These are phyloP conservation scores for Fusarium sp. DNA, from an alignment of 2,329 filamentous ascomycete species.

Conservation along the genomic window DNA sequence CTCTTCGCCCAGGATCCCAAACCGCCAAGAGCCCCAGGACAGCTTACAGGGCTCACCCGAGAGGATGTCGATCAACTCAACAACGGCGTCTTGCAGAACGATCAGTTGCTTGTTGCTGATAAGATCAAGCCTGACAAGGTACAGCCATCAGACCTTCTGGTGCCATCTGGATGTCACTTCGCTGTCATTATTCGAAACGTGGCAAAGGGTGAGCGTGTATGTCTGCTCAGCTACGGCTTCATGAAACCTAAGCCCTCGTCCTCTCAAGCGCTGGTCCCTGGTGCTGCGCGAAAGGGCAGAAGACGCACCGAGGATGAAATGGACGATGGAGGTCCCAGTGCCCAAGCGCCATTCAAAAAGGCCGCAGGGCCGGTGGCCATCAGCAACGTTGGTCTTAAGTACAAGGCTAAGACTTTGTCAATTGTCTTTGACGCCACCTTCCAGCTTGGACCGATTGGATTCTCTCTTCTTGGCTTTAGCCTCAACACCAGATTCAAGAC, in stretches of 20 bases:
- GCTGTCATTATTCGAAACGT: neutral
- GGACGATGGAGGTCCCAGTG: neutral
- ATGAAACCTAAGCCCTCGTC: neutral
- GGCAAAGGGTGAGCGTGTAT: neutral
- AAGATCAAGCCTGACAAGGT: neutral
- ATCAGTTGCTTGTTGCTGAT: slow-evolving; percentile 1
- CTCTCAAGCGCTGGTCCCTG: neutral
- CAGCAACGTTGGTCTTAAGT: neutral
- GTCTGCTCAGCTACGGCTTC: neutral
- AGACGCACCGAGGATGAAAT: neutral
- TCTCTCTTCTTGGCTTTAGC: slow-evolving; percentile 1
- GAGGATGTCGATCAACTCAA: neutral
- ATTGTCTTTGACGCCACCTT: neutral
- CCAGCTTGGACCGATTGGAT: slow-evolving; percentile 3
- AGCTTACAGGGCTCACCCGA: neutral
- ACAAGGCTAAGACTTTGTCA: neutral
- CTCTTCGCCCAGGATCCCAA: slow-evolving; percentile 1
- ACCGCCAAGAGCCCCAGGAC: neutral
- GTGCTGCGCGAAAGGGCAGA: accelerated
- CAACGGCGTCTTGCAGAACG: accelerated
- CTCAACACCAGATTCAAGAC: neutral
- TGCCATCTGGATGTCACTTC: neutral
- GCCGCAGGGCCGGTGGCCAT: neutral
- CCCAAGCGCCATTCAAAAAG: neutral
- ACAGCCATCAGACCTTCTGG: neutral